Evolutionary conservation across 495 filamentous ascomycete species (phyloP).

Genomic region (Aspergillus baeticus): DNA sequence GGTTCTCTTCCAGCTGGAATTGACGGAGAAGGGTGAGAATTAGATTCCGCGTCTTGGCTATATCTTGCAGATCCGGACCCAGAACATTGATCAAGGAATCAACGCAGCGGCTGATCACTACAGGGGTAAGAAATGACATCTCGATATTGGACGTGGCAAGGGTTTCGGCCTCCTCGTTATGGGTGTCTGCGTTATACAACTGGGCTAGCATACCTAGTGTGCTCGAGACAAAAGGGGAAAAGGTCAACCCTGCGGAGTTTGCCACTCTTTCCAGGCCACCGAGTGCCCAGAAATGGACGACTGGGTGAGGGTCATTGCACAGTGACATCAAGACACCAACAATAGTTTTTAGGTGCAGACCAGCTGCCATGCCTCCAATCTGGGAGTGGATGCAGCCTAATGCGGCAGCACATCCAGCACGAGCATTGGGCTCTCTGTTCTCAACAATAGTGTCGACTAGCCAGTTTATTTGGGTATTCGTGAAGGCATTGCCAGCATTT

Average conservation of each 20-base stretch:
- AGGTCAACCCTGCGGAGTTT: constrained; percentile 89
- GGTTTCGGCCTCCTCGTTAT: constrained; percentile 78
- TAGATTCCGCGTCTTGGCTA: constrained; percentile 84
- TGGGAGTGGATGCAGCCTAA: constrained; percentile 92
- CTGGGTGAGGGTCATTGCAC: constrained; percentile 92
- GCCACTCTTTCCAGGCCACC: constrained; percentile 85
- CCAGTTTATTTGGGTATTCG: constrained; percentile 82
- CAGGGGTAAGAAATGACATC: constrained; percentile 73
- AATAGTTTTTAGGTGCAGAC: constrained; percentile 95
- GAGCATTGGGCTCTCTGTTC: constrained; percentile 87
- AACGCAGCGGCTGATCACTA: constrained; percentile 83
- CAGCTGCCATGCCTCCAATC: constrained; percentile 96
- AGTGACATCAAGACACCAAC: constrained; percentile 93
- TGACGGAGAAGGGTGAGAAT: constrained; percentile 84
- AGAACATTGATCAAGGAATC: constrained; percentile 95
- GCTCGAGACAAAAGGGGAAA: constrained; percentile 83
- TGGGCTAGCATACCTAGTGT: constrained; percentile 91
- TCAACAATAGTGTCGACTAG: constrained; percentile 92
- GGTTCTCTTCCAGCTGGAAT: constrained; percentile 75
- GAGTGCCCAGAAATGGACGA: constrained; percentile 93
- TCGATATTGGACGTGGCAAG: constrained; percentile 85
- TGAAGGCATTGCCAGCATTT: constrained; percentile 83
- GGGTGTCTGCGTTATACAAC: constrained; percentile 85
- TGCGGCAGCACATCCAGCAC: constrained; percentile 91
- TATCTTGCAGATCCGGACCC: constrained; percentile 91